These are phyloP conservation scores for Annona squamosa DNA, from an alignment of 164 flowering plant species.

Conservation along the genomic window DNA sequence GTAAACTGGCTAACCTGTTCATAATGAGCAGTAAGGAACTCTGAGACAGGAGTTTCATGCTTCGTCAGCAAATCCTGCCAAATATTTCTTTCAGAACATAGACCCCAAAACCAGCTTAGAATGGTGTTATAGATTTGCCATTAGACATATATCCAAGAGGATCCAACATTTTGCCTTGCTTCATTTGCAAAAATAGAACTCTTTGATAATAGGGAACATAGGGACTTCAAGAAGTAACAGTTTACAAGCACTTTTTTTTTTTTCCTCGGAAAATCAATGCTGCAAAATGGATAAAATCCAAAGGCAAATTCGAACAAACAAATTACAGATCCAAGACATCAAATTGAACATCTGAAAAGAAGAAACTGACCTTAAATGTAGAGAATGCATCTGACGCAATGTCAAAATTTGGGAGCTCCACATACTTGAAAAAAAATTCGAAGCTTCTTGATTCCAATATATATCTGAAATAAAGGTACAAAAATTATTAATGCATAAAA, in stretches of 20 bases:
- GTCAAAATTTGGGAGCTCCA: constrained; percentile 90
- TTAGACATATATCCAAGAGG: background rate
- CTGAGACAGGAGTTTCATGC: constrained; percentile 62
- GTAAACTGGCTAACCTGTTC: constrained; percentile 56
- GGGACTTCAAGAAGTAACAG: background rate
- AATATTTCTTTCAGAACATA: constrained; percentile 7
- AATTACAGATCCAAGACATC: constrained; percentile 1
- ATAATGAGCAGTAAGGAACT: constrained; percentile 62
- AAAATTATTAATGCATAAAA: constrained; percentile 26
- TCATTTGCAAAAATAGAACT: background rate
- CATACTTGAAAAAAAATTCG: constrained; percentile 86
- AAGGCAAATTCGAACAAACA: background rate
- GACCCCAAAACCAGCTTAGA: constrained; percentile 1
- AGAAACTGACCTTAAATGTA: constrained; percentile 76
- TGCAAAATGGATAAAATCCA: background rate
- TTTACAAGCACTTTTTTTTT: background rate
- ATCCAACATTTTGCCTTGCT: background rate
- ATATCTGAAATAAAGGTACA: constrained; percentile 66
- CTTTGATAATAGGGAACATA: background rate
- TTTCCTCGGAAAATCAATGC: background rate
- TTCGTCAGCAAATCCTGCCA: constrained; percentile 90
- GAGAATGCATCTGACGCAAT: constrained; percentile 93
- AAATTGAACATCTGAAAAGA: background rate
- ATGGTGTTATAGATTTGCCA: background rate
- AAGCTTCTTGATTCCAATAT: constrained; percentile 88